Evolutionary conservation across 495 filamentous ascomycete genomes (phyloP), one percentile per base, ranked within the genome.

Genomic region (Podospora didyma): DNA sequence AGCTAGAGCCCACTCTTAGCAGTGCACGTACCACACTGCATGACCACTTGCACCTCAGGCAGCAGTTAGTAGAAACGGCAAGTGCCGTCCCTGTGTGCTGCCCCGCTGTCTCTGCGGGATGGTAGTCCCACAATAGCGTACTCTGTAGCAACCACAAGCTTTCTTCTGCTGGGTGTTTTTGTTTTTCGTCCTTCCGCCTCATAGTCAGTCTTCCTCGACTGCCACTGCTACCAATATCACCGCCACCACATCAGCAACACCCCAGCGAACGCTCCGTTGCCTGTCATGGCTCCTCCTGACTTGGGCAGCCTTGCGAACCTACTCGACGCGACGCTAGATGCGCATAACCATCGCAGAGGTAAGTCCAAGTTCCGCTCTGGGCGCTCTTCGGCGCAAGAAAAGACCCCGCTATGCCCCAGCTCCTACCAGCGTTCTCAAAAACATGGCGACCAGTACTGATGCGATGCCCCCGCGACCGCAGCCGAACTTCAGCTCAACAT

Each of bases 261-360:
- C 48, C 44, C 9, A 5, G n/a, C 9, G 16, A 37, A 2, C 14
- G 7, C 48, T 24, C 22, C 39, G 20, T 44, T 53, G 51, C 53
- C 57, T 69, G 82, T 72, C 74, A 96, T 96, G 89, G 84, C 90
- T 70, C 77, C 86, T 70, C 77, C 86, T 61, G 81, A 87, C 69
- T 75, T 93, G 68, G 80, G 83, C 69, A 75, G 79, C 62, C 78
- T 96, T 61, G 85, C 89, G 23, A 79, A 87, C 76, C 79, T 96
- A 64, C 83, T 99, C 41, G 79, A 95, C 64, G 87, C 87, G 45
- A 96, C 90, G 61, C 82, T 97, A 60, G 89, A 97, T 72, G 88
- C 90, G 14, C 74, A 76, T 51, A 84, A 91, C 66, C 88, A 91
- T 68, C 94, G 91, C 71, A 86, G 93, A 86, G 94, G 94, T 91